Evolutionary conservation across 345 rosid species (phyloP), one percentile per base, ranked within the genome.

Genomic region (Isatis tinctoria): DNA sequence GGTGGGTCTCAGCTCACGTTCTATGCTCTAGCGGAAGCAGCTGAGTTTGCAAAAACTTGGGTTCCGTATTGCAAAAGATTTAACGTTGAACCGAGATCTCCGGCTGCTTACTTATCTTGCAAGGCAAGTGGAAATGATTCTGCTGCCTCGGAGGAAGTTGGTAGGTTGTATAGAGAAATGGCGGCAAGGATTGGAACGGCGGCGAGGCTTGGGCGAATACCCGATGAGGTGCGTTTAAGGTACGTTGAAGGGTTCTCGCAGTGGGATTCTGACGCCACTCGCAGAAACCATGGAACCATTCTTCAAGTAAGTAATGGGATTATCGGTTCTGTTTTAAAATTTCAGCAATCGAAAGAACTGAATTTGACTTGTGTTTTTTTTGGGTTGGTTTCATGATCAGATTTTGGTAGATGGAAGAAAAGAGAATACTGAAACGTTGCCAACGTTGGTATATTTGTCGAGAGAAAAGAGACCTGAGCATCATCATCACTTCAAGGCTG

Each of bases 401-500:
- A 84, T 87, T 45, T 60, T 91, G 60, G 60, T 83, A 8, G 91
- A 91, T 56, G 78, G 88, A 69, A 83, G 77, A 65, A 60, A 47
- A 24, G 92, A 82, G 53, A 58, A 11, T 2, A 75, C 72, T 85
- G 82, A 11, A 43, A 39, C 9, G 41, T 32, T 90, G 70, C 97
- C 97, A 6, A 87, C 86, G 5, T 71, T 88, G 39, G 92, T 88
- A 24, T 90, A 90, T 79, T 3, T 92, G 75, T 88, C 96, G 51
- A 79, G 97, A 30, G 96, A 90, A 78, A 92, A 90, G 77, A 75
- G 94, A 71, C 87, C 87, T 17, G 65, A 86, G 12, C 65, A 76
- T 82, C 81, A 66, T 61, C 96, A 92, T 74, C 81, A 92, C 73
- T 92, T 83, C 85, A 92, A 92, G 78, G 96, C 98, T 22, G 96